phyloP scores from a whole-genome alignment of 225 moss, liverwort and hornwort species.

The Lunularia cruciata region DNA sequence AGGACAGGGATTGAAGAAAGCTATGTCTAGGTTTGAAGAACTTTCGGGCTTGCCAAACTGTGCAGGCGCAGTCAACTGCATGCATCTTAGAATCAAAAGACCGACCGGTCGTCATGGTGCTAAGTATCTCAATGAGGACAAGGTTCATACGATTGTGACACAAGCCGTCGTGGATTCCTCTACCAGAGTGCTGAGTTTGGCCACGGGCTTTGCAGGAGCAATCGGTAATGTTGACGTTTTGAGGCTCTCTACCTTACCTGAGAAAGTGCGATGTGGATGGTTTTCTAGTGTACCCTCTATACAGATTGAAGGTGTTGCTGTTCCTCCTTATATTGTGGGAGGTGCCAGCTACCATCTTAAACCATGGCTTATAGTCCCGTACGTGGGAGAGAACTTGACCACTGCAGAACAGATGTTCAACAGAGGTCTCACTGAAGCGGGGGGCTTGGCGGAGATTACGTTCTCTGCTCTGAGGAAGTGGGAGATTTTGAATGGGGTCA shows the following conservation, averaged over 20 bases:
- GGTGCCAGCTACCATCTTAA: conserved; percentile 26
- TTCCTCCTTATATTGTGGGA: conserved; percentile 33
- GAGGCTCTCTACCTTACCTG: conserved; percentile 12
- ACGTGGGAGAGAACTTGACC: conserved; percentile 18
- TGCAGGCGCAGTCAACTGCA: conserved; percentile 33
- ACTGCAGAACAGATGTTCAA: conserved; percentile 31
- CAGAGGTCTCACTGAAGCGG: conserved; percentile 19
- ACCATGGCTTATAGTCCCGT: conserved; percentile 38
- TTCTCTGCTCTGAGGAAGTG: conserved; percentile 29
- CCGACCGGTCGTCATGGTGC: conserved; percentile 23
- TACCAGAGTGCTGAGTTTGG: conserved; percentile 37
- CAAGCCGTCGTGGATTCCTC: conserved; percentile 32
- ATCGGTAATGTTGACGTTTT: conserved; percentile 18
- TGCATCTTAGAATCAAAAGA: conserved; percentile 29
- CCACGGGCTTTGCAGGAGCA: conserved; percentile 36
- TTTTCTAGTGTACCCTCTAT: conserved; percentile 19
- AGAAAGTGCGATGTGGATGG: conserved; percentile 26
- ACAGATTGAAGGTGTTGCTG: conserved; percentile 18
- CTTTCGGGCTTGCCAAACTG: conserved; percentile 33
- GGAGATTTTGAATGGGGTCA: conserved; percentile 26
- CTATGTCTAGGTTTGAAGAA: conserved; percentile 35
- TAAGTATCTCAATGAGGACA: conserved; percentile 28
- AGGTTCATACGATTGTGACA: conserved; percentile 31
- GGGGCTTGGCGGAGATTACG: conserved; percentile 25
- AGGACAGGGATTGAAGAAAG: conserved; percentile 29